Base-by-base conservation (phyloP, 352 stramenopile genomes). In the Thraustochytrium sp. region DNA sequence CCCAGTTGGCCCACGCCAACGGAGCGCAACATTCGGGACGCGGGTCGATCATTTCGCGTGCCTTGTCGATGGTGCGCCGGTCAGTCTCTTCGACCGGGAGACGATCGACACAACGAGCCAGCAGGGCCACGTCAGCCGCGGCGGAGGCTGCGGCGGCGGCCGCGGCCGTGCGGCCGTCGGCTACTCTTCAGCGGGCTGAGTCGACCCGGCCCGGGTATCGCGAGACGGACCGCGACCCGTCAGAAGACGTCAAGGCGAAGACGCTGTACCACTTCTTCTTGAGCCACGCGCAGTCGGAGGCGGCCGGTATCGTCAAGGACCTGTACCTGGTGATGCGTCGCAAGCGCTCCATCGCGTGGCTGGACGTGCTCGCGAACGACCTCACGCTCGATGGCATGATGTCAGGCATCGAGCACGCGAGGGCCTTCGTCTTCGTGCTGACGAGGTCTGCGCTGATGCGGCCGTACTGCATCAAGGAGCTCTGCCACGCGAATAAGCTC, bases 281-380 rank as follows among this genome's bases (percentile, higher is more conserved):
- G 13, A 73, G 49, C 37, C 72, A 82, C 42, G 72, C 36, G n/a
- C 72, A 82, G 37, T 13, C 9, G 21, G 72, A 82, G 55, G 72
- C 72, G 31, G 37, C 72, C 5, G 46, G 0, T 1, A 82, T 72
- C 38, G 72, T 82, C 9, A 75, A 82, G 31, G 2, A 82, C 3
- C 3, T 82, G 38, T 75, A 44, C 16, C 55, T 73, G 5, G 13
- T 23, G 13, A 3, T 34, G 23, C 36, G 55, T 21, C 5, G 1
- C 82, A 82, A 75, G n/a, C 49, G 42, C 4, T 8, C 16, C 18
- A 31, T 26, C 9, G 3, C 72, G 9, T 82, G 72, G 72, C 34
- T 82, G 8, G 72, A 82, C 42, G 36, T 82, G 72, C 16, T 38
- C 26, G 72, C 72, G 5, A 73, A 76, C 38, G 46, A 76, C 37